phyloP scores from a whole-genome alignment of 768 basidiomycete species.

The Collybia sordida region DNA sequence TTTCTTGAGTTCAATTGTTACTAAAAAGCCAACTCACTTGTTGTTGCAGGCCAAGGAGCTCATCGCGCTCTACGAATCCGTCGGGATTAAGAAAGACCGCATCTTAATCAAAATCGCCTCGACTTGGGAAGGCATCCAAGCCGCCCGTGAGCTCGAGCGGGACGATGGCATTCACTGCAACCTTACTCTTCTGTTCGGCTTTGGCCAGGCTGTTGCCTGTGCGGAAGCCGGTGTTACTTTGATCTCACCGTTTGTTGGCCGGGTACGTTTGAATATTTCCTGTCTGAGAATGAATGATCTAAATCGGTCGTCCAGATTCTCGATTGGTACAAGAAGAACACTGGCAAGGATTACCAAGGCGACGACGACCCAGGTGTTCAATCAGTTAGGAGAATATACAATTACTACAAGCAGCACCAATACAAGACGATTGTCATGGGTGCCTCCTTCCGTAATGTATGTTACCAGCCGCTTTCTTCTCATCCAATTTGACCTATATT shows the following conservation, averaged over 20 bases:
- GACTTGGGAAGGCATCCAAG: conserved; percentile 99
- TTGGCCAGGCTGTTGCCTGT: conserved; percentile 97
- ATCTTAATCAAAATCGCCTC: conserved; percentile 99
- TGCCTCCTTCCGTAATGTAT: conserved; percentile 97
- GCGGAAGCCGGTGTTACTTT: conserved; percentile 98
- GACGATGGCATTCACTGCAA: conserved; percentile 98
- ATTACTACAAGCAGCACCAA: conserved; percentile 98
- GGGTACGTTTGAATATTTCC: conserved; percentile 52
- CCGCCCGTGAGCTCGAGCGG: conserved; percentile 91
- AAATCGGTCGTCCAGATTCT: conserved; percentile 65
- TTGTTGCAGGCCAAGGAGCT: conserved; percentile 68
- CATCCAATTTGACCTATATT: conserved; percentile 5
- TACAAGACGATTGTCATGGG: conserved; percentile 99
- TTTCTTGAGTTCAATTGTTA: conserved; percentile 10
- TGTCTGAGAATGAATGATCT: conserved; percentile 11
- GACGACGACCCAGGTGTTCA: conserved; percentile 94
- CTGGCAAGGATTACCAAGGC: conserved; percentile 85
- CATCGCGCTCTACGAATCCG: conserved; percentile 91
- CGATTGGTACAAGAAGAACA: conserved; percentile 97
- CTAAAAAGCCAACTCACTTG: background rate
- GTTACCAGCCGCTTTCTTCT: conserved; percentile 23
- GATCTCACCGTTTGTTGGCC: conserved; percentile 99
- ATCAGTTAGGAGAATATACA: conserved; percentile 96
- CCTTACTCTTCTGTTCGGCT: conserved; percentile 98
- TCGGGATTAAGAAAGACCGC: conserved; percentile 92